These are phyloP conservation scores for Cucumis melo DNA, from an alignment of 306 rosid species.

Conservation along the genomic window DNA sequence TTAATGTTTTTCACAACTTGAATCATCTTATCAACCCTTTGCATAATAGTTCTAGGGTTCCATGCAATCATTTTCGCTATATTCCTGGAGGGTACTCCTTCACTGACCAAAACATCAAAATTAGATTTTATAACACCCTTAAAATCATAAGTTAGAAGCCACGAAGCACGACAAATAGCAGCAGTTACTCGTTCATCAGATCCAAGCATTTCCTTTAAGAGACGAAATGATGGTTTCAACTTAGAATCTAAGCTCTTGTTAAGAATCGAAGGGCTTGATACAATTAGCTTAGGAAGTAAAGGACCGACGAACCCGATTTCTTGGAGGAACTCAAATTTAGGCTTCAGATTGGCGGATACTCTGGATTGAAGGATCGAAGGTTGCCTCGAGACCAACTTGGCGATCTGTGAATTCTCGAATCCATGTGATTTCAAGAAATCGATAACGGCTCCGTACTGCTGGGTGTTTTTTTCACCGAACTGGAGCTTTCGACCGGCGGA, in stretches of 20 bases:
- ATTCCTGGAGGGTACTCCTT: not conserved
- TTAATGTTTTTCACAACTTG: not conserved
- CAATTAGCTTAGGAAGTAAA: not conserved
- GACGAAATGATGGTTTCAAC: slow-evolving; percentile 1
- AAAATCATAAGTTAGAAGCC: not conserved
- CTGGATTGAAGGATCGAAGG: not conserved
- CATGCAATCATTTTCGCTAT: not conserved
- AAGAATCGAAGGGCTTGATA: not conserved
- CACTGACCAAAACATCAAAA: not conserved
- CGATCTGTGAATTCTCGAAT: too few species aligned
- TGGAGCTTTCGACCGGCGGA: too few species aligned
- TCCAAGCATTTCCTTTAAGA: not conserved
- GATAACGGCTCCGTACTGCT: too few species aligned
- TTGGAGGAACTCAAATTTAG: not conserved
- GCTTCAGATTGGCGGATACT: not conserved
- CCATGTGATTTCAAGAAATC: too few species aligned
- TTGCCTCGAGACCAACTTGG: too few species aligned
- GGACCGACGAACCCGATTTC: not conserved
- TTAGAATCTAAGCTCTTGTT: not conserved
- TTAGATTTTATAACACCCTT: not conserved
- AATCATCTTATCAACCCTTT: not conserved
- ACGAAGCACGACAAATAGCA: not conserved
- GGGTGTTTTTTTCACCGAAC: too few species aligned
- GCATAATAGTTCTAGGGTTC: not conserved
- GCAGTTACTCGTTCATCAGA: not conserved